phyloP scores from a whole-genome alignment of 2,329 filamentous ascomycete species.

The Ascochyta lentis region DNA sequence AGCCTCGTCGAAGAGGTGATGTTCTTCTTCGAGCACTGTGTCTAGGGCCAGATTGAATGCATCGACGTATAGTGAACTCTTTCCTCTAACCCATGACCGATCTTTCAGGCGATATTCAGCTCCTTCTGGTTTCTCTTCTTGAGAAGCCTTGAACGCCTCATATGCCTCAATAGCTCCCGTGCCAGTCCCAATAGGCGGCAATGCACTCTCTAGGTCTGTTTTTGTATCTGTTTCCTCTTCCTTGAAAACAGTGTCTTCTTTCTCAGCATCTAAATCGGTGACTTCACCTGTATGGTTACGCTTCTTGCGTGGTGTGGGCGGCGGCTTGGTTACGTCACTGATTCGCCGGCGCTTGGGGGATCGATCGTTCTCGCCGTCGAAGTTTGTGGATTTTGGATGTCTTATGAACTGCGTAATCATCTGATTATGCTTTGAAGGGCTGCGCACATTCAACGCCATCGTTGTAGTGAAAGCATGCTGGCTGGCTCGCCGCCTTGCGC shows the following conservation, averaged over 20 bases:
- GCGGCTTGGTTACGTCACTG: slow-evolving; percentile 32
- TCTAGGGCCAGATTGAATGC: slow-evolving; percentile 93
- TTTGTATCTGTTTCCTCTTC: slow-evolving; percentile 46
- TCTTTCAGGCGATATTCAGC: slow-evolving; percentile 61
- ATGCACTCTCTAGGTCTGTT: slow-evolving; percentile 74
- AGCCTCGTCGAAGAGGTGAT: slow-evolving; percentile 81
- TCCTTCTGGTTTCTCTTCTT: slow-evolving; percentile 47
- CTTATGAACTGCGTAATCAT: slow-evolving; percentile 55
- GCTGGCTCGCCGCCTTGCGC: slow-evolving; percentile 4
- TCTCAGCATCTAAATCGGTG: slow-evolving; percentile 50
- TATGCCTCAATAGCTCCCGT: slow-evolving; percentile 80
- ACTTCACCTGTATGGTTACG: slow-evolving; percentile 39
- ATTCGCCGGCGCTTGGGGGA: slow-evolving; percentile 53
- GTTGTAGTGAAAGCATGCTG: slow-evolving; percentile 13
- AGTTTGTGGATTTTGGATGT: slow-evolving; percentile 55
- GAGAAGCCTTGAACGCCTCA: slow-evolving; percentile 70
- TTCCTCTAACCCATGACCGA: slow-evolving; percentile 73
- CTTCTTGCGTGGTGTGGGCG: slow-evolving; percentile 30
- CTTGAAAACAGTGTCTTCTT: slow-evolving; percentile 42
- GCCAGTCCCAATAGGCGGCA: slow-evolving; percentile 70
- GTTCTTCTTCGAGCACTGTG: slow-evolving; percentile 87
- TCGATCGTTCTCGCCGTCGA: slow-evolving; percentile 48
- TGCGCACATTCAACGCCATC: slow-evolving; percentile 50
- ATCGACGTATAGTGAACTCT: slow-evolving; percentile 93
- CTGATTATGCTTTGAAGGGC: slow-evolving; percentile 55